Conservation (phyloP, 1,139 yeast species). For the Debaryomyces psychrophilus region DNA sequence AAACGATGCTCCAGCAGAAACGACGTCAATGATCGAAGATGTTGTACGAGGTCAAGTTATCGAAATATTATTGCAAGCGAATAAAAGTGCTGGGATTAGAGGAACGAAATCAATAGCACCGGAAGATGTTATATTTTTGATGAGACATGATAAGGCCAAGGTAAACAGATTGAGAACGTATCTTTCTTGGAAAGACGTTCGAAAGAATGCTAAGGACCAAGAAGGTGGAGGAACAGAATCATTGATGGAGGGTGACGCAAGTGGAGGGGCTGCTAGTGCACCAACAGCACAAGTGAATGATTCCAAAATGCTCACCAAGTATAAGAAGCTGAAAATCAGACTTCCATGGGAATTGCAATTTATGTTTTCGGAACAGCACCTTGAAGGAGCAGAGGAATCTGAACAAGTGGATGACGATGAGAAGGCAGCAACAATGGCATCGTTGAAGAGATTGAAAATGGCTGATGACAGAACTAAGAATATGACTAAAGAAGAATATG, state of each 20-base stretch:
- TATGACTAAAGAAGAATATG: conserved; percentile 97
- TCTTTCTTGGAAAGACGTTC: conserved; percentile 94
- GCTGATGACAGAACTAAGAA: conserved; percentile 93
- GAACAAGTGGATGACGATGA: conserved; percentile 86
- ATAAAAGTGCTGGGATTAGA: conserved; percentile 73
- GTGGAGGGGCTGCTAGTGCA: conserved; percentile 37
- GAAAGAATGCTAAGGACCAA: conserved; percentile 96
- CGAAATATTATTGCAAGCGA: conserved; percentile 79
- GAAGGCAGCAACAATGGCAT: conserved; percentile 86
- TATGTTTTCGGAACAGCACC: conserved; percentile 89
- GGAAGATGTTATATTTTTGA: conserved; percentile 89
- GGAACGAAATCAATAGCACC: conserved; percentile 87
- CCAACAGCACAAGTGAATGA: conserved; percentile 40
- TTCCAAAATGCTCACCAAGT: conserved; percentile 61
- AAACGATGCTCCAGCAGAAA: conserved; percentile 89
- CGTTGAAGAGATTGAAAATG: conserved; percentile 81
- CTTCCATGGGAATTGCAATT: conserved; percentile 95
- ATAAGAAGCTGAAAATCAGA: conserved; percentile 77
- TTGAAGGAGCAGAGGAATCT: conserved; percentile 77
- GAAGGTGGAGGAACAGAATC: conserved; percentile 79
- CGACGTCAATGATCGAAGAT: conserved; percentile 90
- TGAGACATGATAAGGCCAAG: conserved; percentile 92
- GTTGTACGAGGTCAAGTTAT: conserved; percentile 94
- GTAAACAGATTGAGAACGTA: conserved; percentile 90
- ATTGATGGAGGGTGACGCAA: conserved; percentile 44